A percentile compares a stretch with the other conserved stretches of the same genome.
These are phyloP conservation scores for Artomyces pyxidatus DNA, from an alignment of 768 basidiomycete genomes.

Conservation along the genomic window DNA sequence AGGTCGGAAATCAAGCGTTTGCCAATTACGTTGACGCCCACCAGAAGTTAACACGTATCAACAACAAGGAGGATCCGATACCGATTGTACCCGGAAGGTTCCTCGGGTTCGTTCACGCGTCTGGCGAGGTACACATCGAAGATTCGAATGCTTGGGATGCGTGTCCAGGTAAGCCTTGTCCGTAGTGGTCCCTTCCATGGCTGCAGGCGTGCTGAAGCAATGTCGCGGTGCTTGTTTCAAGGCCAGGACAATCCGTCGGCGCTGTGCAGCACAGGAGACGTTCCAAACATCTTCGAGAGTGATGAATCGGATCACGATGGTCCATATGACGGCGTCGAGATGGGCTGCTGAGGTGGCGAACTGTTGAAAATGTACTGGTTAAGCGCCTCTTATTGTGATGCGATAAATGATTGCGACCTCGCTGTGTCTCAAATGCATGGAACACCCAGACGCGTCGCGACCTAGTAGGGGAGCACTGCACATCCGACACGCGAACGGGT, in stretches of 20 bases:
- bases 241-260: slow-evolving; percentile 53
- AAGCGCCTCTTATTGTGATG: no score
- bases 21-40: slow-evolving; percentile 14
- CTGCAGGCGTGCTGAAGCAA: no score
- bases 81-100: slow-evolving; percentile 29
- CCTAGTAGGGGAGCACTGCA: no score
- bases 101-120: slow-evolving; percentile 40
- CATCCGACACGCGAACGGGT: no score
- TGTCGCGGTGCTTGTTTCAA: no score
- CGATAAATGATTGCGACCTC: no score
- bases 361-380: no score
- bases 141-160: slow-evolving; percentile 30
- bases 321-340: slow-evolving; percentile 12
- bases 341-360: slow-evolving; percentile 17
- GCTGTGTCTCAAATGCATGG: no score
- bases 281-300: slow-evolving; percentile 40
- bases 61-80: slow-evolving; percentile 38
- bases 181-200: no score
- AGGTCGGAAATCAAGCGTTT: slow-evolving; percentile 35
- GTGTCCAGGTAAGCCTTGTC: slow-evolving; percentile 28
- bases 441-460: no score
- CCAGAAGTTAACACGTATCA: slow-evolving; percentile 41
- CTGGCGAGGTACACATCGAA: slow-evolving; percentile 32
- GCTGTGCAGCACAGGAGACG: slow-evolving; percentile 46
- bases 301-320: slow-evolving; percentile 13